Evolutionary conservation across 108 stramenopile species (phyloP).

Genomic region (Pseudonitzschia pungens): DNA sequence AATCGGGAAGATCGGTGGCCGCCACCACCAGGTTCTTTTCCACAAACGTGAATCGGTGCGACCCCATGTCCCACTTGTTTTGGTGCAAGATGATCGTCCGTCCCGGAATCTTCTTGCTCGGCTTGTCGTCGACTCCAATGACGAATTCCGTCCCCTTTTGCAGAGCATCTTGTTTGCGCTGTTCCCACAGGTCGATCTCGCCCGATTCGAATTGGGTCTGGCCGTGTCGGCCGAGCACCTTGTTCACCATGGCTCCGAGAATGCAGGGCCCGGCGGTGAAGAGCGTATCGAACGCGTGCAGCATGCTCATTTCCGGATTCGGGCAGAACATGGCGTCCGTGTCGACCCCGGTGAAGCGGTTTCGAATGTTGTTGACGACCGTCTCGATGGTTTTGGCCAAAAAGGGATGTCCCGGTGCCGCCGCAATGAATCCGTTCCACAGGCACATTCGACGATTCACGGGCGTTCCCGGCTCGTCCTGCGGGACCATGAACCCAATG

Average conservation of each 20-base stretch:
- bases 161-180: slow-evolving; percentile 28
- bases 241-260: slow-evolving; percentile 70
- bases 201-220: slow-evolving; percentile 72
- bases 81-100: slow-evolving; percentile 72
- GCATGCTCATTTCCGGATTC: slow-evolving; percentile 60
- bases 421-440: slow-evolving; percentile 89
- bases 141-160: slow-evolving; percentile 41
- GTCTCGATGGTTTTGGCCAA: slow-evolving; percentile 75
- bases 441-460: slow-evolving; percentile 70
- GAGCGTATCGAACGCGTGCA: slow-evolving; percentile 74
- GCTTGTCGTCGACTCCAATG: slow-evolving; percentile 29
- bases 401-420: slow-evolving; percentile 75
- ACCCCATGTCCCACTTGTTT: slow-evolving; percentile 88
- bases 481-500: slow-evolving; percentile 80
- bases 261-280: slow-evolving; percentile 84
- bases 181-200: slow-evolving; percentile 59
- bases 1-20: slow-evolving; percentile 85
- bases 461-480: slow-evolving; percentile 67
- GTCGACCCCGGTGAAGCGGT: slow-evolving; percentile 81
- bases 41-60: slow-evolving; percentile 81
- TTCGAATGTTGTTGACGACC: slow-evolving; percentile 84
- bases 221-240: slow-evolving; percentile 68
- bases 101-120: slow-evolving; percentile 56
- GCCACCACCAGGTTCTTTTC: slow-evolving; percentile 83
- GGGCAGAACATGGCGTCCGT: slow-evolving; percentile 72